Evolutionary conservation across 202 grass and related monocot species (phyloP), one percentile per base, ranked within the genome.

Genomic region (Brachypodium distachyon): DNA sequence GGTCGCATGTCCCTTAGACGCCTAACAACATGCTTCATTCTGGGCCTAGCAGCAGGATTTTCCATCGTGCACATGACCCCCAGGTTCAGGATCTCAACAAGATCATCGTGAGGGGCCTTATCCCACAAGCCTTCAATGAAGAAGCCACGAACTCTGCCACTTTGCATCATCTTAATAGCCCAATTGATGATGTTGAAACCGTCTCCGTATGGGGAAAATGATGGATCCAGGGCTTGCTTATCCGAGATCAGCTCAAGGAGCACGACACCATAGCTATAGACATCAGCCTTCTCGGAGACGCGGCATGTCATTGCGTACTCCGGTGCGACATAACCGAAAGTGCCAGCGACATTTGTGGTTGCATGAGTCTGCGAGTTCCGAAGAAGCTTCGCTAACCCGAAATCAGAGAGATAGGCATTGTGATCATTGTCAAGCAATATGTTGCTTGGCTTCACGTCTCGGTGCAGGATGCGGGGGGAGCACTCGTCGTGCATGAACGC

Each of bases 261-360:
- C 36, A 96, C 78, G 21, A 92, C 89, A 26, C 92, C 92, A 5
- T 83, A 96, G 78, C 92, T 92, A 66, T 92, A 96, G 67, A 96
- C 93, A 67, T 92, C 93, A 37, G 93, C 89, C 77, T 96, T 96
- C 59, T 92, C 93, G 56, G 93, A 96, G 42, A 96, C 89, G 1
- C 93, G 93, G 50, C 93, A 86, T 31, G 93, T 88, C 89, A 88
- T 96, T 23, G 93, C 93, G 47, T 96, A 96, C 70, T 96, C 93
- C 5, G 93, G 93, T 14, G 87, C 93, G 3, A 96, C 93, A 78
- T 96, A 92, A 39, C 89, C 93, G 34, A 90, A 96, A 52, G 93
- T 96, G 60, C 93, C 93, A 34, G 89, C 84, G 19, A 96, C 93
- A 49, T 85, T 85, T 26, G 93, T 96, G 6, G 93, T 96, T 25